These are phyloP conservation scores for Grigorovia yakushimaensis DNA, from an alignment of 805 yeast species.

Conservation along the genomic window DNA sequence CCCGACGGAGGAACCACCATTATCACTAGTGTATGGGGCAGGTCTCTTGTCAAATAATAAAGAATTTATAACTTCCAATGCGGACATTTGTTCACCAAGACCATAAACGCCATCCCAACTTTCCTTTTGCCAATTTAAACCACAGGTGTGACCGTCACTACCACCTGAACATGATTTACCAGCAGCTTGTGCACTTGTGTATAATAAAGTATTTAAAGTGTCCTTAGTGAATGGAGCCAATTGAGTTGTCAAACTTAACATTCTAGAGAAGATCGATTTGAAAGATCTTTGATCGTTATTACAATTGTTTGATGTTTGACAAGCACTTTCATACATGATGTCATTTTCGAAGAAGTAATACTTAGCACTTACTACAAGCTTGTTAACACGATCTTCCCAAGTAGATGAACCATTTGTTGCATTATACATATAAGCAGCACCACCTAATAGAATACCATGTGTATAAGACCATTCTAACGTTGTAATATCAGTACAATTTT, in stretches of 20 bases:
- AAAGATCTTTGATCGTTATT: constrained; percentile 72
- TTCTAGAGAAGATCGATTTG: constrained; percentile 58
- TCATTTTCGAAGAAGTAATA: constrained; percentile 40
- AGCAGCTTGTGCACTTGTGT: constrained; percentile 53
- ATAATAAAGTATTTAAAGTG: constrained; percentile 33
- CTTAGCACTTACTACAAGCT: constrained; percentile 37
- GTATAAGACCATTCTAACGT: constrained; percentile 57
- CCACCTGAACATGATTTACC: constrained; percentile 70
- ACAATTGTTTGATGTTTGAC: constrained; percentile 43
- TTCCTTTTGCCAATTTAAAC: constrained; percentile 49
- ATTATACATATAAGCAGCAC: constrained; percentile 61
- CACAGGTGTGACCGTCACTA: constrained; percentile 66
- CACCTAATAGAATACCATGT: constrained; percentile 57
- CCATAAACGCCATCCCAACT: constrained; percentile 62
- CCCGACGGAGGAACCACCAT: constrained; percentile 50
- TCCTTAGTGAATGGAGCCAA: constrained; percentile 42
- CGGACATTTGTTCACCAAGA: constrained; percentile 70
- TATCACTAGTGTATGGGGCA: constrained; percentile 43
- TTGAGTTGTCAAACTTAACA: constrained; percentile 47
- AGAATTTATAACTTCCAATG: constrained; percentile 53
- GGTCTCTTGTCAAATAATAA: constrained; percentile 36
- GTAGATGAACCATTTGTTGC: constrained; percentile 39
- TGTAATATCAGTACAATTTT: constrained; percentile 53
- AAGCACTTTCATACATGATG: constrained; percentile 53
- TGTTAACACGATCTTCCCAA: constrained; percentile 42